A percentile compares a stretch with the other conserved stretches of the same genome.
Conservation (phyloP, 306 rosid genomes). For the Cicer yamashitae region DNA sequence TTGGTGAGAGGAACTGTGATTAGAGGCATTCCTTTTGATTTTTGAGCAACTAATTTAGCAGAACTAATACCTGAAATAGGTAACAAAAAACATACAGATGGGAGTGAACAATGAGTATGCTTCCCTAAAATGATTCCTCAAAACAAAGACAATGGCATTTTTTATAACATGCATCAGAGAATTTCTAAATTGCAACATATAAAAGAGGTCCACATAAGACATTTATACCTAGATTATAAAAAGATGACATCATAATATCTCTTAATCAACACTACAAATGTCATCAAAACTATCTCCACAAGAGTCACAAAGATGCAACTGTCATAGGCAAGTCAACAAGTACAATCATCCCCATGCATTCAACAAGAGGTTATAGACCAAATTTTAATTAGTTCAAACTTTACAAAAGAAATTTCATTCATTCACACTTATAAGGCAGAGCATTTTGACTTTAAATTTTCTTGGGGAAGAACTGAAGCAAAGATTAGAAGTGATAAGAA, state of each 20-base stretch:
- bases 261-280: not conserved
- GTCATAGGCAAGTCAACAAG: slow-evolving; percentile 17
- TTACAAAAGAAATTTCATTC: not conserved
- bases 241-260: slow-evolving; percentile 17
- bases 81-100: slow-evolving; percentile 20
- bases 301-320: not conserved
- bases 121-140: slow-evolving; percentile 31
- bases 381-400: not conserved
- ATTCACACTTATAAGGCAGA: not conserved
- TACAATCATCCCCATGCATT: slow-evolving; percentile 7
- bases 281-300: slow-evolving; percentile 1
- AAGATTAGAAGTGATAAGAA: slow-evolving; percentile 16
- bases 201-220: slow-evolving; percentile 18
- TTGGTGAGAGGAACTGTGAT: slow-evolving; percentile 72
- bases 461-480: slow-evolving; percentile 5
- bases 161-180: slow-evolving; percentile 28
- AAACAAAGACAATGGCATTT: slow-evolving; percentile 29
- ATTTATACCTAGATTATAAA: slow-evolving; percentile 4
- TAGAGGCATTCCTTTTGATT: slow-evolving; percentile 87
- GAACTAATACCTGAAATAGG: slow-evolving; percentile 53
- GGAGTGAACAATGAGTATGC: slow-evolving; percentile 25
- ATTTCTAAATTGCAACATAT: slow-evolving; percentile 29
- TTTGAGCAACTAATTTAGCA: slow-evolving; percentile 80
- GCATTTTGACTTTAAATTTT: slow-evolving; percentile 4
- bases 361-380: slow-evolving; percentile 19